These are phyloP conservation scores for Pichia sp. DNA, from an alignment of 1,139 yeast genomes.

Conservation along the genomic window DNA sequence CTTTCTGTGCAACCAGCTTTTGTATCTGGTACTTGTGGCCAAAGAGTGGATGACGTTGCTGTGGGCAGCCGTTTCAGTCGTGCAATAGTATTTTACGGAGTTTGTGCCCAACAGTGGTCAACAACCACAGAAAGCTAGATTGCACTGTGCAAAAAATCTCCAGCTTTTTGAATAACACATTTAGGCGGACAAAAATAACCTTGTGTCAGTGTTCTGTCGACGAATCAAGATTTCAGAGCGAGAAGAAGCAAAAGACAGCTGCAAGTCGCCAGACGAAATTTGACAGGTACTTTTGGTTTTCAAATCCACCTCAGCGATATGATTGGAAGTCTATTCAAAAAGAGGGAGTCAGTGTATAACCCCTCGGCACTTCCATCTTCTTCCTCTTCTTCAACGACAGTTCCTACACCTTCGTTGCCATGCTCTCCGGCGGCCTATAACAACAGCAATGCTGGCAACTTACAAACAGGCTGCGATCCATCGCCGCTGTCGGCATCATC, in stretches of 20 bases:
- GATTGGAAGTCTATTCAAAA: slow-evolving; percentile 16
- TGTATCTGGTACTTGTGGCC: background rate
- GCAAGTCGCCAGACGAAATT: background rate
- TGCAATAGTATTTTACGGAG: background rate
- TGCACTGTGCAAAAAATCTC: background rate
- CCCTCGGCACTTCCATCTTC: background rate
- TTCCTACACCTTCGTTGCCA: background rate
- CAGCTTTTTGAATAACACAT: background rate
- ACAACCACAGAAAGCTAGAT: background rate
- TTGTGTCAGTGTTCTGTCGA: background rate
- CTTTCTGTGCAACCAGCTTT: background rate
- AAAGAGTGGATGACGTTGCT: background rate
- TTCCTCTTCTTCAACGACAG: background rate
- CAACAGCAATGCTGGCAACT: background rate
- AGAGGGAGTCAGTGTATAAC: slow-evolving; percentile 5
- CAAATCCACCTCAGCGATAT: background rate
- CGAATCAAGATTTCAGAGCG: background rate
- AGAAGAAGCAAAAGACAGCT: background rate
- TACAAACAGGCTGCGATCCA: slow-evolving; percentile 1
- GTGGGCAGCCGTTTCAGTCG: background rate
- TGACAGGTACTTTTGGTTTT: background rate
- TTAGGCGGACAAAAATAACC: background rate
- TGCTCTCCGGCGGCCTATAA: background rate
- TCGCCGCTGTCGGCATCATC: background rate
- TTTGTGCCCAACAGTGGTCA: background rate